Evolutionary conservation across 164 flowering plant species (phyloP).

Genomic region (Nymphaea colorata): DNA sequence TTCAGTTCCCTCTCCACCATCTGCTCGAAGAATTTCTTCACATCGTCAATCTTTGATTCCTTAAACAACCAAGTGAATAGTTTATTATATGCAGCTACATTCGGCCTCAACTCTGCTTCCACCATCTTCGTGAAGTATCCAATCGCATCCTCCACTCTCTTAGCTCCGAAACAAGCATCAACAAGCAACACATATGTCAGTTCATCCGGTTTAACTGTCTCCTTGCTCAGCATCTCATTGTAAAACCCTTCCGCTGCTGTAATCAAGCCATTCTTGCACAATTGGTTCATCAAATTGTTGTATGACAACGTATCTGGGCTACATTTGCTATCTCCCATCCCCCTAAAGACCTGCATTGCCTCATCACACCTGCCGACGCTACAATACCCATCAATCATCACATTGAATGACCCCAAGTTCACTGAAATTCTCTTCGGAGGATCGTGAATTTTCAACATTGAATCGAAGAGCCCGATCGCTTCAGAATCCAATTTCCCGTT

Average conservation of each 20-base stretch:
- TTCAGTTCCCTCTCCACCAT: conserved; percentile 71
- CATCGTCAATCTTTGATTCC: conserved; percentile 64
- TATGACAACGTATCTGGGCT: conserved; percentile 61
- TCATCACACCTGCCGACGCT: conserved; percentile 47
- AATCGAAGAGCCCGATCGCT: conserved; percentile 57
- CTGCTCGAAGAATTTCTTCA: conserved; percentile 57
- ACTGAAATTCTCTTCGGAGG: conserved; percentile 52
- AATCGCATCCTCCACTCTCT: conserved; percentile 58
- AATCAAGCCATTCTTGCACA: conserved; percentile 58
- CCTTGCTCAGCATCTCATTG: conserved; percentile 43
- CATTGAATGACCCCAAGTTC: conserved; percentile 82
- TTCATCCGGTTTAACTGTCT: conserved; percentile 69
- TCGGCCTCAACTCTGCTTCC: conserved; percentile 62
- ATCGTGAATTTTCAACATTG: conserved; percentile 49
- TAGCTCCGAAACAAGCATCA: conserved; percentile 63
- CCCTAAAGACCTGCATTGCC: conserved; percentile 62
- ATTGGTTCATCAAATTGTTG: conserved; percentile 73
- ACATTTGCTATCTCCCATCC: conserved; percentile 67
- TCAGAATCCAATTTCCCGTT: conserved; percentile 59
- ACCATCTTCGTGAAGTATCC: conserved; percentile 70
- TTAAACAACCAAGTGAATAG: conserved; percentile 53
- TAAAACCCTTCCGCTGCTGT: conserved; percentile 64
- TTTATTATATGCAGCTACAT: conserved; percentile 52
- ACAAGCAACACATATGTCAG: conserved; percentile 55
- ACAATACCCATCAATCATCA: conserved; percentile 70